A percentile compares a stretch with the other conserved stretches of the same genome.
Evolutionary conservation across 352 stramenopile species (phyloP).

Genomic region (Phytopythium ostracodes): DNA sequence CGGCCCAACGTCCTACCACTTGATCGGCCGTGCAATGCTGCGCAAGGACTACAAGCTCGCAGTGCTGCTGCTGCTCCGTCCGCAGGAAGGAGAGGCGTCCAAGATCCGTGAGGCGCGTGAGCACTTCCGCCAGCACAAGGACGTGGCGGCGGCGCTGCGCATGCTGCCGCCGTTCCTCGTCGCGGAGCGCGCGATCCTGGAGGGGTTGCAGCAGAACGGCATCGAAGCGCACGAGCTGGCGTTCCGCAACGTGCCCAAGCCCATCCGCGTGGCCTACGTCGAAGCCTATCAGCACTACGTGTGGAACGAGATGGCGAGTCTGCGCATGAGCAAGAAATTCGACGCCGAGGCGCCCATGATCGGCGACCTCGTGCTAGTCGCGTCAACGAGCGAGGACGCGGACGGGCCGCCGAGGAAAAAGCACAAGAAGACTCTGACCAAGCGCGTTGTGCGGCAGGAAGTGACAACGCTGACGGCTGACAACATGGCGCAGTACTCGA

Average conservation of each 20-base stretch:
- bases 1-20: constrained; percentile 71
- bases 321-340: constrained; percentile 73
- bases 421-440: constrained; percentile 24
- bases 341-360: constrained; percentile 54
- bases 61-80: constrained; percentile 89
- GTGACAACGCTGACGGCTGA: constrained; percentile 76
- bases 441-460: constrained; percentile 12
- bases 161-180: constrained; percentile 77
- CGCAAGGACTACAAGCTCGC: constrained; percentile 93
- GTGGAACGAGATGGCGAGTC: constrained; percentile 94
- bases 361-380: constrained; percentile 87
- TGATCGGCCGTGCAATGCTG: constrained; percentile 90
- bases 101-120: constrained; percentile 76
- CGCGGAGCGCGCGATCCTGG: constrained; percentile 63
- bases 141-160: constrained; percentile 66
- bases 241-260: constrained; percentile 57
- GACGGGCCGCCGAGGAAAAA: constrained; percentile 27
- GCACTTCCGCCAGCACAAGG: constrained; percentile 82
- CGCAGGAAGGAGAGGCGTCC: constrained; percentile 75
- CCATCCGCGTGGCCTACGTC: constrained; percentile 62
- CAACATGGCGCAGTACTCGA: constrained; percentile 83
- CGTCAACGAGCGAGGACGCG: constrained; percentile 12
- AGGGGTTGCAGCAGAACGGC: constrained; percentile 70
- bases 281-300: constrained; percentile 92
- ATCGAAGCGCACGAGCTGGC: constrained; percentile 69